Evolutionary conservation across 2,329 filamentous ascomycete genomes (phyloP).

Genomic region (Stachybotrys elegans): DNA sequence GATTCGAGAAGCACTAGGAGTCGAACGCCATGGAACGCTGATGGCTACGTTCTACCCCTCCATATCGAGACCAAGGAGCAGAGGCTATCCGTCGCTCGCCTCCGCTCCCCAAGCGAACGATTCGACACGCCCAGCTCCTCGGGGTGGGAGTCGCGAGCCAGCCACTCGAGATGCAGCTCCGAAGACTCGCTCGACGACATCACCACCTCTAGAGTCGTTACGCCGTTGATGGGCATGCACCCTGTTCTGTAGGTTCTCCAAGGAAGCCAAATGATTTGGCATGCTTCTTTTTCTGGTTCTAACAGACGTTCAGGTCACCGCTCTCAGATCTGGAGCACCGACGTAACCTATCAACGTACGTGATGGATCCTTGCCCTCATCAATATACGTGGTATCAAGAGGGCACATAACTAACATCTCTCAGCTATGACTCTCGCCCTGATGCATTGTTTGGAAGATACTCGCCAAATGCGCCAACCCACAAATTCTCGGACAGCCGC

Average conservation of each 20-base stretch:
- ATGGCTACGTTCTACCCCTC: constrained; percentile 42
- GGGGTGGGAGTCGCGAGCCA: constrained; percentile 9
- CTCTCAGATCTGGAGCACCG: too few species aligned
- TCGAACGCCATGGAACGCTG: constrained; percentile 47
- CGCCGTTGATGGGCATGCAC: constrained; percentile 16
- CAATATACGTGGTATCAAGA: too few species aligned
- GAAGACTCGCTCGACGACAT: constrained; percentile 20
- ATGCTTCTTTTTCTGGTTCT: too few species aligned
- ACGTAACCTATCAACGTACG: too few species aligned
- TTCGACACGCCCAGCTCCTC: constrained; percentile 15
- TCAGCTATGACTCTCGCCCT: constrained; percentile 11
- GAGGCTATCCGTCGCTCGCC: constrained; percentile 14
- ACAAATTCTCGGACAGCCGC: constrained; percentile 41
- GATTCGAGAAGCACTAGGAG: constrained; percentile 15
- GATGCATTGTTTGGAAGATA: neutral
- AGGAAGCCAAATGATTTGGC: too few species aligned
- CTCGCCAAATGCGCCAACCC: constrained; percentile 12
- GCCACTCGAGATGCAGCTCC: constrained; percentile 25
- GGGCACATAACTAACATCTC: neutral
- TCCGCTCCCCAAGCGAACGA: constrained; percentile 17
- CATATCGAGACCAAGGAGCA: constrained; percentile 31
- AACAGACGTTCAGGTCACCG: too few species aligned
- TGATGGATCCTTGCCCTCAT: too few species aligned
- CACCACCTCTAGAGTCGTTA: constrained; percentile 6
- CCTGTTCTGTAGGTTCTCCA: constrained; percentile 21